Conservation (phyloP, 129 eudicot genomes). For the Apium graveolens region DNA sequence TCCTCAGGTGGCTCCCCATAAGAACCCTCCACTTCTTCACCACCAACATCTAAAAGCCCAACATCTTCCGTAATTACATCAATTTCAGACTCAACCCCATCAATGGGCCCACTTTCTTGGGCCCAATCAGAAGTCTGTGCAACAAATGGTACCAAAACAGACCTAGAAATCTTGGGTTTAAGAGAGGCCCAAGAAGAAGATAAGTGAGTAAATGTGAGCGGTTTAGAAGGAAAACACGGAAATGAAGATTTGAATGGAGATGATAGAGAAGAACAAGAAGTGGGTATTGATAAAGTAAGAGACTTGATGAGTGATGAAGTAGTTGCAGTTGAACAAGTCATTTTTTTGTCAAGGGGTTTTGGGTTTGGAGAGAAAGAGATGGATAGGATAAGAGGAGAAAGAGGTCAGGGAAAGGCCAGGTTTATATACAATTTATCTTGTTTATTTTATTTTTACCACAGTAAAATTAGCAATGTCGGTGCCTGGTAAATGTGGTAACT, state of each 20-base stretch:
- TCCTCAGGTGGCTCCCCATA: conserved; percentile 57
- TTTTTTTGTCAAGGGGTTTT: not conserved
- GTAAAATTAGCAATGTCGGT: not conserved
- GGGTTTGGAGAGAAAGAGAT: not conserved
- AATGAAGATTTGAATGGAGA: not conserved
- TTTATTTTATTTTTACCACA: not conserved
- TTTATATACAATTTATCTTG: not conserved
- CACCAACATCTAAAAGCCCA: not conserved
- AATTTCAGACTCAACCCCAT: conserved; percentile 3
- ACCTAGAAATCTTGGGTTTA: conserved; percentile 25
- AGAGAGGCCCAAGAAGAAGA: conserved; percentile 26
- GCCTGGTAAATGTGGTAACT: too few relatives aligned
- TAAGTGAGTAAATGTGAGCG: conserved; percentile 20
- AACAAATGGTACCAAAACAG: conserved; percentile 16
- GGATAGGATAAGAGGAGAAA: conserved; percentile 4
- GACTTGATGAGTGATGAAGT: conserved; percentile 10
- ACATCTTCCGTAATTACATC: conserved; percentile 14
- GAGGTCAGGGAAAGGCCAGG: not conserved
- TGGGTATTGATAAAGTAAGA: conserved; percentile 20
- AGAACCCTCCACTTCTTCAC: conserved; percentile 15
- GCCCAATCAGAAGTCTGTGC: conserved; percentile 47
- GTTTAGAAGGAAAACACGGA: conserved; percentile 20
- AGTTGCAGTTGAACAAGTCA: conserved; percentile 32
- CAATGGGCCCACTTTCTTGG: conserved; percentile 13
- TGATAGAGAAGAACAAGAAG: conserved; percentile 2